Base-by-base conservation (phyloP, 2,329 filamentous ascomycete genomes). In the Diatrype stigma region DNA sequence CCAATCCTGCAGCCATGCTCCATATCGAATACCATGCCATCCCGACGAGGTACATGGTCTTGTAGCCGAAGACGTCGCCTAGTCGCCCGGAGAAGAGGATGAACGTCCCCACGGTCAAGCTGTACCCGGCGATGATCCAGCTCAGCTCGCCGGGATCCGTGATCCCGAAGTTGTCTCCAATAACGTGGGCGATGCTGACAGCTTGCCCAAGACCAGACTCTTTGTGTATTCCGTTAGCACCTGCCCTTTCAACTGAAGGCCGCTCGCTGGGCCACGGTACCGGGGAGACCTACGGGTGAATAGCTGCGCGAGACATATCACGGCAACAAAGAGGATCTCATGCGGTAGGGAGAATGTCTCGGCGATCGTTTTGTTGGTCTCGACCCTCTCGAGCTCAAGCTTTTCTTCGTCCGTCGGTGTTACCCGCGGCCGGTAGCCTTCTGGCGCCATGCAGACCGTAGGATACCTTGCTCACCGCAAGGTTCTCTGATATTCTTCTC, bases 101-200 rank as follows among this genome's bases (percentile, higher is more conserved):
- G 55, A 78, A 78, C 12, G 75, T 73, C 2, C 75, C 74, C 7
- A 60, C 69, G 42, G 64, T 73, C 57, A 76, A 61, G 16, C 67
- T 70, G 57, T 77, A 79, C 2, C 71, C 75, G 1, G 75, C 74
- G 10, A 73, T 62, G 47, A 73, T 67, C 75, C 75, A 78, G 53
- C 63, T 67, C 8, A 74, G 58, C 12, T 72, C 58, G 2, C 67
- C 70, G 0, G 66, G 57, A n/a, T 72, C 63, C 1, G 56, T 62
- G 49, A 70, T 65, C 11, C 61, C 63, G 50, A 79, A 76, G 19
- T 62, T 67, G 4, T 63, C 55, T 14, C 69, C 73, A 46, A 80
- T 77, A 49, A 71, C 63, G 42, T 74, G 67, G 23, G 76, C 48
- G 16, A 62, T 61, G 45, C 53, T 54, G 37, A 60, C 51, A 16